phyloP scores from a whole-genome alignment of 148 eudicot species.

The Gaultheria prostrata region DNA sequence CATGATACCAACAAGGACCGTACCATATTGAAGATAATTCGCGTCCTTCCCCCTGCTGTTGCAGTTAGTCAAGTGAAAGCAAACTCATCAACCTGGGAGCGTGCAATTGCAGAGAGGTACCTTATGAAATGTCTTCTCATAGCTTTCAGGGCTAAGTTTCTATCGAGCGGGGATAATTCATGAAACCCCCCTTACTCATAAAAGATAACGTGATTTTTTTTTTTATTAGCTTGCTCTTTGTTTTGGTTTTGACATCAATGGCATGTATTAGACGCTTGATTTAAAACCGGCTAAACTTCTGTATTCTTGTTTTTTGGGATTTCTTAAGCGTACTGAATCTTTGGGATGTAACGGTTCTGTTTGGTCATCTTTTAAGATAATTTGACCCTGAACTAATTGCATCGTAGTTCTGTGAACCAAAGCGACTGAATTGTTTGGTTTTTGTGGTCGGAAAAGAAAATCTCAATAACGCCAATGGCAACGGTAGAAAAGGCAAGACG shows the following conservation, averaged over 20 bases:
- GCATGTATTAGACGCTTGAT: background rate
- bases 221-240: background rate
- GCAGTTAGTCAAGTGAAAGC: conserved; percentile 72
- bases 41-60: conserved; percentile 91
- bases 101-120: conserved; percentile 98
- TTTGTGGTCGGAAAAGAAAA: background rate
- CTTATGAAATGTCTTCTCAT: background rate
- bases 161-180: background rate
- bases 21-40: conserved; percentile 79
- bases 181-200: background rate
- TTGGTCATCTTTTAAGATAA: background rate
- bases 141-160: background rate
- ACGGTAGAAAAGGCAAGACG: background rate
- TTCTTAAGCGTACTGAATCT: background rate
- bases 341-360: background rate
- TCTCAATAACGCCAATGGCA: background rate
- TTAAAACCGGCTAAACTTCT: background rate
- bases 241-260: background rate
- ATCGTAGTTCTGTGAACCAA: background rate
- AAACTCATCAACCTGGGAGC: conserved; percentile 85
- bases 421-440: background rate
- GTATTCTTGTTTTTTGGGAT: background rate
- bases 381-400: background rate
- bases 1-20: conserved; percentile 74
- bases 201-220: background rate